These are phyloP conservation scores for Immersiella caudata DNA, from an alignment of 495 filamentous ascomycete genomes.

Conservation along the genomic window DNA sequence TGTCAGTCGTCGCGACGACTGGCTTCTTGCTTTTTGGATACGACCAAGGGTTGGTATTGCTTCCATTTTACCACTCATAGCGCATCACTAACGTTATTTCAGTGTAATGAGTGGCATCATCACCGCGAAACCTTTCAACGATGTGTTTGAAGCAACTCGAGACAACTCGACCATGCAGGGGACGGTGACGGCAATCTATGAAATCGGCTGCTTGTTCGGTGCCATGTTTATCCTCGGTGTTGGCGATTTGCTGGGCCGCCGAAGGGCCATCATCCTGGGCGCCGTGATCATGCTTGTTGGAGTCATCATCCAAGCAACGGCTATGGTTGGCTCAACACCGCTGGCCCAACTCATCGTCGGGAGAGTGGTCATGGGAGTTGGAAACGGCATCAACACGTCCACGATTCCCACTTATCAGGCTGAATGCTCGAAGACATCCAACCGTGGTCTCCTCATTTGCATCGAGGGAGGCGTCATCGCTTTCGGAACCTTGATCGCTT, in stretches of 20 bases:
- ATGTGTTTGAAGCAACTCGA: conserved; percentile 67
- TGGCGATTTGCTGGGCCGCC: conserved; percentile 70
- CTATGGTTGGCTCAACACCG: conserved; percentile 45
- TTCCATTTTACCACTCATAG: background rate
- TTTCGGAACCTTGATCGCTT: conserved; percentile 75
- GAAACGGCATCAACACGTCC: conserved; percentile 77
- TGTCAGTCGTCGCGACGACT: conserved; percentile 70
- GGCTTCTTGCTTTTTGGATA: conserved; percentile 78
- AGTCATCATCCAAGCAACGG: conserved; percentile 67
- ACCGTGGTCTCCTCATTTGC: conserved; percentile 81
- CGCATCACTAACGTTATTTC: no score
- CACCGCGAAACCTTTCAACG: conserved; percentile 68
- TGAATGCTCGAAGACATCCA: conserved; percentile 72
- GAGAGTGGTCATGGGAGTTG: conserved; percentile 71
- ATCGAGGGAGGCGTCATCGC: conserved; percentile 81
- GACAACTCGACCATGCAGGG: conserved; percentile 74
- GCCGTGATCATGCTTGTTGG: conserved; percentile 73
- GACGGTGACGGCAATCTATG: conserved; percentile 81
- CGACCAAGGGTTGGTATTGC: conserved; percentile 54
- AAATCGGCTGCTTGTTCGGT: conserved; percentile 75
- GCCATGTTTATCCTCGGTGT: conserved; percentile 70
- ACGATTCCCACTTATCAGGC: conserved; percentile 80
- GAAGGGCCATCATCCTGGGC: conserved; percentile 58
- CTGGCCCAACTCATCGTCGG: conserved; percentile 75
- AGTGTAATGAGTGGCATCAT: conserved; percentile 80